Conservation (phyloP, 345 rosid species). For the Brassica napus region DNA sequence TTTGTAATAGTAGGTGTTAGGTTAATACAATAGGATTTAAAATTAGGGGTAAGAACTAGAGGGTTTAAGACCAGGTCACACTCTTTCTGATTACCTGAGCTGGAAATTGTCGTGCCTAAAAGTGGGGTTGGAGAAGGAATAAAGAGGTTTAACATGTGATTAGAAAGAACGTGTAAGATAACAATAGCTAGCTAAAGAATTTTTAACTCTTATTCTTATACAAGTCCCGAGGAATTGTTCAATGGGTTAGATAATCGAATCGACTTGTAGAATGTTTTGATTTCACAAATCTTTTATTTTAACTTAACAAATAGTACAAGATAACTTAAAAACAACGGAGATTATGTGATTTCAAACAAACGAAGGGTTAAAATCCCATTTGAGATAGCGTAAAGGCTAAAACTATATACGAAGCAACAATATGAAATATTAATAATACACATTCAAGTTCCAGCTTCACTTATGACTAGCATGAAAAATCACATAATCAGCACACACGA, state of each 20-base stretch:
- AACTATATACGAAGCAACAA: neutral
- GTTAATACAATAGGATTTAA: neutral
- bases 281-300: neutral
- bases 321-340: neutral
- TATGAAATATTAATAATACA: neutral
- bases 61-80: slow-evolving; percentile 15
- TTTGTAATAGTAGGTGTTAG: neutral
- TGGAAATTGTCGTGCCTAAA: slow-evolving; percentile 39
- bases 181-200: neutral
- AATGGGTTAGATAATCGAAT: slow-evolving; percentile 35
- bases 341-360: neutral
- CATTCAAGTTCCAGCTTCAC: neutral
- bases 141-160: slow-evolving; percentile 30
- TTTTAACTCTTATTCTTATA: slow-evolving; percentile 9
- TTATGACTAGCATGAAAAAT: neutral
- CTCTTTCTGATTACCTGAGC: slow-evolving; percentile 26
- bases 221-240: slow-evolving; percentile 30
- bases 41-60: slow-evolving; percentile 1
- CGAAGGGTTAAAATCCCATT: neutral
- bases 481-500: neutral
- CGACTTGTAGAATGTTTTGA: slow-evolving; percentile 8
- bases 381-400: neutral
- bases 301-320: neutral
- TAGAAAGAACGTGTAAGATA: slow-evolving; percentile 28
- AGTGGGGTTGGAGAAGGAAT: slow-evolving; percentile 28